Base-by-base conservation (phyloP, 768 basidiomycete genomes). In the Ramaria sp. region DNA sequence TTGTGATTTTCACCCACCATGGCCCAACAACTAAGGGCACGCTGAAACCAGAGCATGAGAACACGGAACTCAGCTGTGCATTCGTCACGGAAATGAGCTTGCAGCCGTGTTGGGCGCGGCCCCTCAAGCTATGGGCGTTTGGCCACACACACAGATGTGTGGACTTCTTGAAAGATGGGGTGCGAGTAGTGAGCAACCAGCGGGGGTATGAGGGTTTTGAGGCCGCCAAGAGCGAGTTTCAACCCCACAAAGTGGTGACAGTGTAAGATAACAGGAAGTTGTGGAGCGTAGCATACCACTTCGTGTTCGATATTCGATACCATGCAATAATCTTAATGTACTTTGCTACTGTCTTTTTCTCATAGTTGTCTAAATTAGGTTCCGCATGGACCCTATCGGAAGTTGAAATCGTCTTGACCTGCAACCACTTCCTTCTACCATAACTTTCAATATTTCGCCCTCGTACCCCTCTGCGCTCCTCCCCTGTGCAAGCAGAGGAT, bases 401-500 rank as follows among this genome's bases (percentile, higher is more conserved):
- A n/a, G 13, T 41, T 18, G 20, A 41, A 41, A 41, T 16, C 20
- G 13, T 18, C 39, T 41, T 41, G 3, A n/a, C 2, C 2, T n/a
- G 8, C 39, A 41, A 41, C 39, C 39, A 41, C 39, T 22, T n/a
- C 39, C 39, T 41, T n/a, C 20, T 22, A n/a, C 39, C 20, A 41
- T n/a, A 41, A 41, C 39, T 41, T 41, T 16, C 39, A 41, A 41
- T 22, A 41, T 41, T 41, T 41, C 39, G 39, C 39, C 39, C 39
- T 16, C 18, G 34, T 37, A 50, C 22, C 48, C 48, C 48, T 32
- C 48, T 50, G 48, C 48, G 34, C 20, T 30, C 63, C 71, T 79
- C 78, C 81, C 80, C 81, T 82, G 80, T 78, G 74, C 66, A 41
- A 41, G 39, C 39, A 83, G 83, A 80, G 76, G 80, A 83, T 90